phyloP scores from a whole-genome alignment of 1,284 basidiomycete species.

The Cryptococcus hybrid region DNA sequence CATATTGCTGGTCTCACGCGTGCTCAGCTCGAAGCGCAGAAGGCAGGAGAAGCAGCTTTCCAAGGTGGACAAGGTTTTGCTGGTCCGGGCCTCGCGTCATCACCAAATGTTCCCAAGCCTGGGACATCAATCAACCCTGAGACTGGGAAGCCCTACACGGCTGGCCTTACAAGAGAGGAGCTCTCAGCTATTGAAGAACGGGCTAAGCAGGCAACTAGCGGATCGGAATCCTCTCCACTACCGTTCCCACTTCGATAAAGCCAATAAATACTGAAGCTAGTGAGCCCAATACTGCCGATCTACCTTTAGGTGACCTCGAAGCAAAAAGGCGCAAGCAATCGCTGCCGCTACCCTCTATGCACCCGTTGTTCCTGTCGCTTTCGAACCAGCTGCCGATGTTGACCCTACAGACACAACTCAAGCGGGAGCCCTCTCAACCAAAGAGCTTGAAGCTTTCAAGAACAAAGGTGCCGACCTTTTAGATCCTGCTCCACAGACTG shows the following conservation, averaged over 20 bases:
- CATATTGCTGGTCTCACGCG: slow-evolving; percentile 37
- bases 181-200: slow-evolving; percentile 23
- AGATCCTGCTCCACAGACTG: slow-evolving; percentile 11
- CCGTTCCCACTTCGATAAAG: not conserved
- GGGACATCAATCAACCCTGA: slow-evolving; percentile 31
- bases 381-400: not conserved
- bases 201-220: slow-evolving; percentile 38
- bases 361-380: not conserved
- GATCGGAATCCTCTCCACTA: not conserved
- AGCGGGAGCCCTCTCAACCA: slow-evolving; percentile 1
- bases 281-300: not conserved
- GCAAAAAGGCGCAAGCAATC: not conserved
- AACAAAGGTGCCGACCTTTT: slow-evolving; percentile 14
- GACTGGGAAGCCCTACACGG: slow-evolving; percentile 34
- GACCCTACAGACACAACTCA: not conserved
- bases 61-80: not conserved
- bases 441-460: slow-evolving; percentile 10
- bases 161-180: slow-evolving; percentile 40
- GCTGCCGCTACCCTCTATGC: not conserved
- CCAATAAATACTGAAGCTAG: not conserved
- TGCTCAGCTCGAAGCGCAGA: slow-evolving; percentile 36
- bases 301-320: not conserved
- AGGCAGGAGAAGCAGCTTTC: slow-evolving; percentile 15
- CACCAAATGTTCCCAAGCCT: slow-evolving; percentile 26
- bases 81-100: slow-evolving; percentile 15